A percentile compares a stretch with the other conserved stretches of the same genome.
Evolutionary conservation across 2,329 filamentous ascomycete species (phyloP).

Genomic region (Ciborinia camelliae): DNA sequence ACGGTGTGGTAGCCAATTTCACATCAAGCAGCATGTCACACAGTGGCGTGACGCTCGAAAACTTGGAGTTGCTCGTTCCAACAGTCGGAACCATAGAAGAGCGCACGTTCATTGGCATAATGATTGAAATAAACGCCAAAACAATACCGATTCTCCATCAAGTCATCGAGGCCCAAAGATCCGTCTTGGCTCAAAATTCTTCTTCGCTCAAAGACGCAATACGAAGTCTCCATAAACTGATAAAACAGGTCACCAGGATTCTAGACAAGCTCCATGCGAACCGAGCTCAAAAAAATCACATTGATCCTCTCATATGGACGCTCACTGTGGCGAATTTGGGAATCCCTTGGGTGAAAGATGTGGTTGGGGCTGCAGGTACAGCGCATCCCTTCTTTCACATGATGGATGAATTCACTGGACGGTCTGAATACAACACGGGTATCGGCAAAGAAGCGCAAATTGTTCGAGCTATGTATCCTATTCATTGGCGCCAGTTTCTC

Average conservation of each 20-base stretch:
- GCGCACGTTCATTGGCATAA: neutral
- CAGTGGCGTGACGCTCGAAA: neutral
- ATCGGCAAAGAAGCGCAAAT: neutral
- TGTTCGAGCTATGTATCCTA: conserved; percentile 2
- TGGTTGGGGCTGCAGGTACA: neutral
- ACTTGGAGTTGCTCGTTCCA: conserved; percentile 1
- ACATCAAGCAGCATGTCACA: neutral
- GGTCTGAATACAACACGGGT: neutral
- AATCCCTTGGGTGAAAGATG: neutral
- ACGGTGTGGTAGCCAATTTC: neutral
- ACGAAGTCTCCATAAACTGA: neutral
- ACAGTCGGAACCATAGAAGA: conserved; percentile 1
- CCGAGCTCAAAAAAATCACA: neutral
- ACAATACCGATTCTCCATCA: conserved; percentile 3
- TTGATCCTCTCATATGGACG: conserved; percentile 9
- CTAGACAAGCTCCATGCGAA: neutral
- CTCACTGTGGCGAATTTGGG: neutral
- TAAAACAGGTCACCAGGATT: neutral
- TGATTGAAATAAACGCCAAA: conserved; percentile 5
- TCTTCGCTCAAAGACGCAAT: conserved; percentile 5
- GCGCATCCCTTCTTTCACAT: conserved; percentile 7
- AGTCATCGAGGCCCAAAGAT: neutral
- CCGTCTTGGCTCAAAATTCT: conserved; percentile 5
- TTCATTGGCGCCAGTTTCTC: neutral
- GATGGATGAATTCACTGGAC: conserved; percentile 2